A percentile compares a stretch with the other conserved stretches of the same genome.
Conservation (phyloP, 306 rosid species). For the Benincasa hispida region DNA sequence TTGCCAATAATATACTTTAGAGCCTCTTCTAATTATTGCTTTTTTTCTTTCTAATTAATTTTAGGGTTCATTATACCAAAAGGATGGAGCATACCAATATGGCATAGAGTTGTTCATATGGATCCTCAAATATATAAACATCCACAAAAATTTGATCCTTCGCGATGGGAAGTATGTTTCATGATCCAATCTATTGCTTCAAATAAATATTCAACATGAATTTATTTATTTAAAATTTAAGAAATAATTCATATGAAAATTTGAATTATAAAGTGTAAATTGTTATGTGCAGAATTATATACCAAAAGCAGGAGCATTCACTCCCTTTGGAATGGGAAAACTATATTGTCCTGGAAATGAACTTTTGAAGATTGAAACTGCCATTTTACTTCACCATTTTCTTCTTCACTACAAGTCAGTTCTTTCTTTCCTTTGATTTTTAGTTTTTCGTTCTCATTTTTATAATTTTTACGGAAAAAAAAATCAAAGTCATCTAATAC, state of each 20-base stretch:
- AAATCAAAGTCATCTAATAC: too few relatives aligned
- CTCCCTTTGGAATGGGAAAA: conserved; percentile 47
- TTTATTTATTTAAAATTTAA: too few relatives aligned
- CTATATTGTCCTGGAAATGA: conserved; percentile 44
- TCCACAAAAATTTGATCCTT: conserved; percentile 43
- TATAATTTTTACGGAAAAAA: too few relatives aligned
- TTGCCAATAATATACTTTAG: too few relatives aligned
- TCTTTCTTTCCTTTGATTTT: too few relatives aligned
- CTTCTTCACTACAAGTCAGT: conserved; percentile 40
- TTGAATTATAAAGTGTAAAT: background rate
- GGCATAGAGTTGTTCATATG: conserved; percentile 54
- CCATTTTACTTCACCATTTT: conserved; percentile 48
- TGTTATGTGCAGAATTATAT: conserved; percentile 19
- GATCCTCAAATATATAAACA: conserved; percentile 36
- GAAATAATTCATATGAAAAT: too few relatives aligned
- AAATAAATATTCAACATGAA: background rate
- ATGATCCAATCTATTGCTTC: background rate
- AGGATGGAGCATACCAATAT: conserved; percentile 49
- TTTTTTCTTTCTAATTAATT: background rate
- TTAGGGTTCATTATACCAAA: conserved; percentile 43
- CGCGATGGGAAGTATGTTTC: conserved; percentile 42
- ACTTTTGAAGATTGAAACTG: conserved; percentile 33
- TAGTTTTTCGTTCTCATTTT: too few relatives aligned
- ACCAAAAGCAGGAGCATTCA: conserved; percentile 35
- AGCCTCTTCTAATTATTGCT: background rate